These are phyloP conservation scores for Volutella citrinella DNA, from an alignment of 2,329 filamentous ascomycete genomes.

Conservation along the genomic window DNA sequence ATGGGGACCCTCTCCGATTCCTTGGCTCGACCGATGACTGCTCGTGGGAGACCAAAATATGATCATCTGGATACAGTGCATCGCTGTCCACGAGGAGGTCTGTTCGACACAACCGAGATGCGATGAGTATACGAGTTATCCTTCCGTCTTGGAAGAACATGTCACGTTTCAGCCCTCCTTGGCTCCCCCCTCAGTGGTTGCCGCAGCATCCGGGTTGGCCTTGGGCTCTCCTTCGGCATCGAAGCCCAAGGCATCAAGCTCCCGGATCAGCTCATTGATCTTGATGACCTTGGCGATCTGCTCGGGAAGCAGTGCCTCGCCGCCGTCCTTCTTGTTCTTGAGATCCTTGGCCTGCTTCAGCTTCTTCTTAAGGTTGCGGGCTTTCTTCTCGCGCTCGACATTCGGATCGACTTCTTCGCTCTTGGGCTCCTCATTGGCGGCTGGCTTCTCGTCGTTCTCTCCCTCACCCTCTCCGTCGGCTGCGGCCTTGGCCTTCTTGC, in stretches of 20 bases:
- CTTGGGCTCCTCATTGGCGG: constrained; percentile 16
- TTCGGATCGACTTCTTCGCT: constrained; percentile 60
- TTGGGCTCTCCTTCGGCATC: constrained; percentile 70
- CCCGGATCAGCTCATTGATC: constrained; percentile 88
- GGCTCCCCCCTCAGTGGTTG: constrained; percentile 4
- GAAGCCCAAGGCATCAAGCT: constrained; percentile 82
- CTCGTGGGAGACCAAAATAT: too few species aligned
- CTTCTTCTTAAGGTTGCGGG: constrained; percentile 88
- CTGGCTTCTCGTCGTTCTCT: constrained; percentile 35
- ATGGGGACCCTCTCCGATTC: too few species aligned
- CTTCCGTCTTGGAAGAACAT: too few species aligned
- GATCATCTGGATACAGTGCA: too few species aligned
- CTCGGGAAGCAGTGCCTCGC: constrained; percentile 80
- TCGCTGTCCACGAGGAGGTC: too few species aligned
- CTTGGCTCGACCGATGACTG: too few species aligned
- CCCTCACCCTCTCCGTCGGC: constrained; percentile 62
- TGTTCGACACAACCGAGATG: too few species aligned
- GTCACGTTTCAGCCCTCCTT: too few species aligned
- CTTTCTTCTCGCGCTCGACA: constrained; percentile 87
- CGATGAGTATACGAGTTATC: too few species aligned
- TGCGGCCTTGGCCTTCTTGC: constrained; percentile 52
- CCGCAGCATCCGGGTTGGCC: constrained; percentile 12
- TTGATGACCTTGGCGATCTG: constrained; percentile 98
- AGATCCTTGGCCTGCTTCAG: constrained; percentile 89
- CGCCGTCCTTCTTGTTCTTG: constrained; percentile 85